Base-by-base conservation (phyloP, 2,329 filamentous ascomycete genomes). In the Colletotrichum neosansevieriae region DNA sequence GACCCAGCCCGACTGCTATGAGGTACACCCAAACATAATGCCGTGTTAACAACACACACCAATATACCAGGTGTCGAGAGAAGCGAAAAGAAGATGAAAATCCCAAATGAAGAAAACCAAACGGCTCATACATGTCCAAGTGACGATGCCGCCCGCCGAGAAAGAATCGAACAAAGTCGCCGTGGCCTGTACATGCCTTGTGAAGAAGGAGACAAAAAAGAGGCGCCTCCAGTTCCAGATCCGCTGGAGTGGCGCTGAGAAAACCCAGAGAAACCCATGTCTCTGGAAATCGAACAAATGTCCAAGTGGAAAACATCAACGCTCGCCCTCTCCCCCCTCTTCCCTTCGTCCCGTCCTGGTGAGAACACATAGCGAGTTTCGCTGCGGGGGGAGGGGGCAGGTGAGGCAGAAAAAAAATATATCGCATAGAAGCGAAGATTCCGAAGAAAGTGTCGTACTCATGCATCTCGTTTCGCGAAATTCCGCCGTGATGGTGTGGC, bases 401-500 rank as follows among this genome's bases (percentile, higher is more conserved):
- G 29, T 36, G 19, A 11, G 11, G 34, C 19, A 34, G 42, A 59
- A 47, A 17, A 24, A 50, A 17, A 38, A 49, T 13, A 15, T 15
- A 29, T 47, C 29, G 12, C 34, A 63, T 53, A 54, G 53, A 64
- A 64, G 47, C 53, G 53, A 64, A 63, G 24, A 54, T 59, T 57
- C 57, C 29, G 54, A 57, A 57, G 49, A 68, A 68, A 51, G 58
- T 68, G 53, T 68, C 65, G 53, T 68, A 64, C 65, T 68, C 65
- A 64, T 68, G 60, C 65, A 58, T 68, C 53, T 68, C 65, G 65
- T 68, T 64, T 64, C 60, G 65, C 65, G 53, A 53, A 68, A 47
- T 47, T 57, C 34, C 45, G 54, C 60, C 45, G 61, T 54, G 63
- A 50, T 38, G 53, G 32, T 38, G 61, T 66, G 73, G 74, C 73